Percentiles rank a stretch among this genome's conserved stretches.
phyloP scores from a whole-genome alignment of 2,329 filamentous ascomycete species.

The Exophiala sideris region DNA sequence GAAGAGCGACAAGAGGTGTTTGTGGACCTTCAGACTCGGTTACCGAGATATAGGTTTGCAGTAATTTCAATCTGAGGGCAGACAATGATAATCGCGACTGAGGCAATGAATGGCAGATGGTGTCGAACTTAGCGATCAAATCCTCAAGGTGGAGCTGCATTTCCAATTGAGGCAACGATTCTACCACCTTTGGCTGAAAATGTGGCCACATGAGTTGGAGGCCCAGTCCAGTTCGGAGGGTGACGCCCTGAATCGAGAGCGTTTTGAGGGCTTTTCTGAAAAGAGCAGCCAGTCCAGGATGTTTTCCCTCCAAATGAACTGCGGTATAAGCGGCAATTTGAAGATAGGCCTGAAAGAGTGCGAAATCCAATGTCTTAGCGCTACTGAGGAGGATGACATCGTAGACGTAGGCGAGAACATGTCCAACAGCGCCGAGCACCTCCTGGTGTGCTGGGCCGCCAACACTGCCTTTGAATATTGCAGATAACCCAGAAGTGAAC shows the following conservation, averaged over 20 bases:
- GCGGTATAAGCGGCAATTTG: conserved; percentile 37
- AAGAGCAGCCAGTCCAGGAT: conserved; percentile 1
- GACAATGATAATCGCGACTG: conserved; percentile 36
- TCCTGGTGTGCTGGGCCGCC: not conserved
- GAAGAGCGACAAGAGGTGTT: conserved; percentile 8
- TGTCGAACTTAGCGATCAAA: conserved; percentile 47
- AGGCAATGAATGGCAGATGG: conserved; percentile 30
- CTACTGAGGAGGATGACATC: conserved; percentile 47
- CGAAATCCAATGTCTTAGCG: conserved; percentile 47
- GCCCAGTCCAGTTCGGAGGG: conserved; percentile 39
- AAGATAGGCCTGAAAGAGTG: conserved; percentile 54
- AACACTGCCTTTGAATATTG: not conserved
- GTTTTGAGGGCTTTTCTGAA: conserved; percentile 1
- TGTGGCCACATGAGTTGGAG: conserved; percentile 27
- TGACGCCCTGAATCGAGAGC: conserved; percentile 55
- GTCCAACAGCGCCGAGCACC: conserved; percentile 10
- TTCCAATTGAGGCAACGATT: conserved; percentile 33
- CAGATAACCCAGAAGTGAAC: not conserved
- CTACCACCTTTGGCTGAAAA: conserved; percentile 24
- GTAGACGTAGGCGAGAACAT: conserved; percentile 45
- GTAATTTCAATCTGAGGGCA: conserved; percentile 28
- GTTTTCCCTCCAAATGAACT: conserved; percentile 31
- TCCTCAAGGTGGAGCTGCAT: conserved; percentile 42
- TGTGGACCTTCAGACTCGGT: conserved; percentile 7
- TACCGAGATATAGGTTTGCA: conserved; percentile 32